Evolutionary conservation across 345 rosid species (phyloP).

Genomic region (Turnera subulata): DNA sequence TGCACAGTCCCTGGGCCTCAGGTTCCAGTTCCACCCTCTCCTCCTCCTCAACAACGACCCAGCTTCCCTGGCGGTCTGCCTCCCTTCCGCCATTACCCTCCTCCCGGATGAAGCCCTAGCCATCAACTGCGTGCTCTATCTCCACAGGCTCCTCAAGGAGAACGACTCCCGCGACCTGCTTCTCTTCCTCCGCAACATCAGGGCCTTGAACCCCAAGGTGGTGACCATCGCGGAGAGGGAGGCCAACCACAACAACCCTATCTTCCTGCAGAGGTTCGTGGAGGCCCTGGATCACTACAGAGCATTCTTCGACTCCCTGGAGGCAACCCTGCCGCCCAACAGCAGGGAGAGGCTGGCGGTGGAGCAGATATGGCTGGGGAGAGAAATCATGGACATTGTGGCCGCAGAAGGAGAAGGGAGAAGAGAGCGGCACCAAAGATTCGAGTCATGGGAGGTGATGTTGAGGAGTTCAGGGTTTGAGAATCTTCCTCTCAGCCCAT

Average conservation of each 20-base stretch:
- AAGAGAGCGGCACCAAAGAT: slow-evolving; percentile 56
- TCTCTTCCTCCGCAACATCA: slow-evolving; percentile 56
- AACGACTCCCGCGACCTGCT: slow-evolving; percentile 44
- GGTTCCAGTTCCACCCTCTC: slow-evolving; percentile 75
- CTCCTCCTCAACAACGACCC: slow-evolving; percentile 52
- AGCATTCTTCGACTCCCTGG: slow-evolving; percentile 76
- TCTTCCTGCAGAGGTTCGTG: slow-evolving; percentile 60
- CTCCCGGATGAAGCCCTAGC: slow-evolving; percentile 67
- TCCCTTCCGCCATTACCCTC: slow-evolving; percentile 41
- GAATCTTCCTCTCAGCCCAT: slow-evolving; percentile 71
- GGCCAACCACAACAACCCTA: slow-evolving; percentile 61
- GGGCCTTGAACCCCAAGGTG: slow-evolving; percentile 62
- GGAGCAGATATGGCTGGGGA: slow-evolving; percentile 86
- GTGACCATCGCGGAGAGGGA: slow-evolving; percentile 86
- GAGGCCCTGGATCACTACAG: slow-evolving; percentile 82
- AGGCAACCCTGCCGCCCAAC: slow-evolving; percentile 87
- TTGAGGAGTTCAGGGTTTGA: slow-evolving; percentile 59
- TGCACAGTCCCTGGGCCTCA: slow-evolving; percentile 74
- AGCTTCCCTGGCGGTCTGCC: slow-evolving; percentile 35
- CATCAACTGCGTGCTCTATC: slow-evolving; percentile 69
- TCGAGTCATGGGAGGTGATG: slow-evolving; percentile 70
- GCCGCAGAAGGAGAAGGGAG: slow-evolving; percentile 57
- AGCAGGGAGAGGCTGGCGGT: slow-evolving; percentile 75
- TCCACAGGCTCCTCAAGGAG: slow-evolving; percentile 57
- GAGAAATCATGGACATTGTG: slow-evolving; percentile 71